A percentile compares a stretch with the other conserved stretches of the same genome.
Conservation (phyloP, 495 filamentous ascomycete genomes). For the Daldinia concentrica region DNA sequence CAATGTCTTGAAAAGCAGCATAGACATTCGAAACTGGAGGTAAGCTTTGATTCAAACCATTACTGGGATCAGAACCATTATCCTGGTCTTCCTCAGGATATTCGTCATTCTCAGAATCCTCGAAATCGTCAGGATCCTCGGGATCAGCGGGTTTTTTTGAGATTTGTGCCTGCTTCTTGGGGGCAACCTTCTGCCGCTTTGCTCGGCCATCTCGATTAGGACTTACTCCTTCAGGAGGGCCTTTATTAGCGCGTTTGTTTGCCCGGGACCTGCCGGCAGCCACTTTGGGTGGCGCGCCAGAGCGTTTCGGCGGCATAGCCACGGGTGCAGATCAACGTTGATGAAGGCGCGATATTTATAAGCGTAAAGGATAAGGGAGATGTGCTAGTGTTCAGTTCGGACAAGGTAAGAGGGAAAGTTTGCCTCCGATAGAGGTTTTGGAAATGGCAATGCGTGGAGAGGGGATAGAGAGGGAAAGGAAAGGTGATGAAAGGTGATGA, state of each 20-base stretch:
- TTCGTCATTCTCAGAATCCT: not conserved
- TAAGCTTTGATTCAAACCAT: conserved; percentile 17
- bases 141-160: no score
- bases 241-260: not conserved
- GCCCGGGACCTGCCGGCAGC: not conserved
- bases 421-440: not conserved
- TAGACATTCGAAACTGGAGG: conserved; percentile 42
- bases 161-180: no score
- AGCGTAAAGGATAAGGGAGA: not conserved
- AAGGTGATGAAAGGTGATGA: not conserved
- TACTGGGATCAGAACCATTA: not conserved
- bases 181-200: not conserved
- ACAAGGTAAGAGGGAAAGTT: not conserved
- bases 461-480: not conserved
- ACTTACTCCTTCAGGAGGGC: not conserved
- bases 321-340: not conserved
- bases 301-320: conserved; percentile 6
- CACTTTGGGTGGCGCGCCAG: not conserved
- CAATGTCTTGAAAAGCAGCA: conserved; percentile 49
- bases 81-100: not conserved
- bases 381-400: not conserved
- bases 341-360: not conserved
- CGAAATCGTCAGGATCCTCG: not conserved
- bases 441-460: not conserved
- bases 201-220: not conserved